Evolutionary conservation across 345 rosid genomes (phyloP).

Genomic region (Citrus unshiu): DNA sequence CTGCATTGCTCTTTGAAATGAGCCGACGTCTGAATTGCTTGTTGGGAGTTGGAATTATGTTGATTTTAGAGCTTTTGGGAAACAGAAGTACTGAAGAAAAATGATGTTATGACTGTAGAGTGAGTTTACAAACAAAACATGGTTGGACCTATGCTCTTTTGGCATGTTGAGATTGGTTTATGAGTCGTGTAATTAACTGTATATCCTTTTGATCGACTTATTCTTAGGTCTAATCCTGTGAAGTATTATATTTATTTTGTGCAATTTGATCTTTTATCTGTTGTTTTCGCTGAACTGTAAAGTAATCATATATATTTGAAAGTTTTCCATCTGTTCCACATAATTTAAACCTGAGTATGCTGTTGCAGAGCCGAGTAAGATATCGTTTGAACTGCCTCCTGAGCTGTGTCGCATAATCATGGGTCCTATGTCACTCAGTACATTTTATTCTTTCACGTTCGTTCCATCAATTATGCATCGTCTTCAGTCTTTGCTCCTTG

Average conservation of each 20-base stretch:
- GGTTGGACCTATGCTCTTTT: background rate
- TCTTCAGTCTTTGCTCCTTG: constrained; percentile 72
- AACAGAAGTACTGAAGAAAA: background rate
- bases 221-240: background rate
- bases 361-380: constrained; percentile 37
- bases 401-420: constrained; percentile 65
- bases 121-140: background rate
- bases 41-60: background rate
- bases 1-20: background rate
- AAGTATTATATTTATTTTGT: background rate
- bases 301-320: too few relatives aligned
- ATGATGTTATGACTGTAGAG: background rate
- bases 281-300: constrained; percentile 35
- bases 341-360: too few relatives aligned
- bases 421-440: constrained; percentile 62
- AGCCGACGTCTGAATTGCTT: background rate
- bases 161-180: background rate
- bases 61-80: background rate
- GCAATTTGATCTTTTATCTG: background rate
- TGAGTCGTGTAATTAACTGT: background rate
- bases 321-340: too few relatives aligned
- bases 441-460: constrained; percentile 66
- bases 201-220: background rate
- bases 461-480: constrained; percentile 78
- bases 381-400: constrained; percentile 76